Conservation (phyloP, 306 rosid species). For the Glycyrrhiza uralensis region DNA sequence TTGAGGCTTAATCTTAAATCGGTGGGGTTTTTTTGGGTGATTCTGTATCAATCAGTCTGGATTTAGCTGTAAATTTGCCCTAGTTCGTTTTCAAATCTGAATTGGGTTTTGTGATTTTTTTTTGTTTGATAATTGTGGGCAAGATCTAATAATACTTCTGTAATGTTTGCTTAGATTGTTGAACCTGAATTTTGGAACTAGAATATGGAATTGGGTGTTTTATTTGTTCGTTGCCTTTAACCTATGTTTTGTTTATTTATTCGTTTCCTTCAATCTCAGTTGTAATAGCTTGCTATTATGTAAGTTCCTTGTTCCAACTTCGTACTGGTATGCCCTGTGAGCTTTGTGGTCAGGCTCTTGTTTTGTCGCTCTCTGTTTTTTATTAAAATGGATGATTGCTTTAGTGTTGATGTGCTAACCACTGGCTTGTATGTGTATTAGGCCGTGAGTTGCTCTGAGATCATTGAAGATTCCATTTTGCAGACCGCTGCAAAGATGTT, state of each 20-base stretch:
- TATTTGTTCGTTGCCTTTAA: not conserved
- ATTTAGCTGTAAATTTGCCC: not conserved
- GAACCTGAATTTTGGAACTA: slow-evolving; percentile 12
- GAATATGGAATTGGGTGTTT: slow-evolving; percentile 10
- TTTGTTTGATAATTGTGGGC: not conserved
- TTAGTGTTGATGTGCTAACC: slow-evolving; percentile 7
- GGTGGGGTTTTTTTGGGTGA: not conserved
- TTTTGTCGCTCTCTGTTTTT: not conserved
- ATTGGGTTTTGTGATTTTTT: not conserved
- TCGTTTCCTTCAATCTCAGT: not conserved
- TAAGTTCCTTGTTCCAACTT: not conserved
- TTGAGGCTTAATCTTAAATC: not conserved
- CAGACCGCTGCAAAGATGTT: slow-evolving; percentile 47
- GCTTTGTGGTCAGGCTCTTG: not conserved
- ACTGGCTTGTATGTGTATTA: slow-evolving; percentile 18
- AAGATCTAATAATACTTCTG: slow-evolving; percentile 2
- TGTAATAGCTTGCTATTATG: not conserved
- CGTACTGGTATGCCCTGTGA: not conserved
- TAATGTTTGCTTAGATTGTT: not conserved
- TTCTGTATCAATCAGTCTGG: not conserved
- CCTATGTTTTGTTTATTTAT: not conserved
- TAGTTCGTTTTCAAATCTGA: not conserved
- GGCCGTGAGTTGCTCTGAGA: slow-evolving; percentile 59
- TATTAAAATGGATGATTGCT: not conserved
- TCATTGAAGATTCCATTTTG: slow-evolving; percentile 37